These are phyloP conservation scores for Cydonia oblonga DNA, from an alignment of 331 rosid species.

Conservation along the genomic window DNA sequence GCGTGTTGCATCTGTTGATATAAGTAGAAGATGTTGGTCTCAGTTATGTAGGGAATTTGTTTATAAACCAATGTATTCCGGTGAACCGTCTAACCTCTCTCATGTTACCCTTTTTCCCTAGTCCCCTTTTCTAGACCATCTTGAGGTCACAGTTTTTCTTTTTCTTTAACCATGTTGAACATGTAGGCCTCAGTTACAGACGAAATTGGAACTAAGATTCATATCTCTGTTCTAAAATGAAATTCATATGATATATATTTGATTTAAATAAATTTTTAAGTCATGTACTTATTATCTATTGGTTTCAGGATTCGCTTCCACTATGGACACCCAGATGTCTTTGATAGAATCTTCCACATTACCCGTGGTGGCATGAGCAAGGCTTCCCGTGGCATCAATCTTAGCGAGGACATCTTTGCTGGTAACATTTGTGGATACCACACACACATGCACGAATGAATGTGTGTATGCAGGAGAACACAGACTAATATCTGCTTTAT, in stretches of 20 bases:
- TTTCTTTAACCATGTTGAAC: constrained; percentile 3
- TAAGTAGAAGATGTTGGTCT: background rate
- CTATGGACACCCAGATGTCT: constrained; percentile 97
- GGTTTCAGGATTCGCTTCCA: constrained; percentile 80
- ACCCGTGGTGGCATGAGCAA: constrained; percentile 98
- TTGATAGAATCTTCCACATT: constrained; percentile 89
- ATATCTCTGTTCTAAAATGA: background rate
- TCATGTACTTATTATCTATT: constrained; percentile 13
- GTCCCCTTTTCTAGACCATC: background rate
- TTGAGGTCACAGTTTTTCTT: background rate
- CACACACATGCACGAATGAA: no score
- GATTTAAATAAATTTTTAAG: background rate
- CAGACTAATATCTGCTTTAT: constrained; percentile 8
- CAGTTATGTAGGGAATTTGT: background rate
- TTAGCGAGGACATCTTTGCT: constrained; percentile 97
- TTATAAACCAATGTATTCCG: background rate
- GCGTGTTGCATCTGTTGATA: background rate
- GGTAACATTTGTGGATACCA: constrained; percentile 35
- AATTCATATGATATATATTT: background rate
- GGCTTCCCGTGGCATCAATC: constrained; percentile 90
- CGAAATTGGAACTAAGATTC: background rate
- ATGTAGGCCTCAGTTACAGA: background rate
- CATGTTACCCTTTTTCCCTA: background rate
- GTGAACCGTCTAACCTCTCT: background rate
- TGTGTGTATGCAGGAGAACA: background rate